A percentile compares a stretch with the other conserved stretches of the same genome.
Evolutionary conservation across 2,329 filamentous ascomycete species (phyloP).

Genomic region (Whalleya microplaca): DNA sequence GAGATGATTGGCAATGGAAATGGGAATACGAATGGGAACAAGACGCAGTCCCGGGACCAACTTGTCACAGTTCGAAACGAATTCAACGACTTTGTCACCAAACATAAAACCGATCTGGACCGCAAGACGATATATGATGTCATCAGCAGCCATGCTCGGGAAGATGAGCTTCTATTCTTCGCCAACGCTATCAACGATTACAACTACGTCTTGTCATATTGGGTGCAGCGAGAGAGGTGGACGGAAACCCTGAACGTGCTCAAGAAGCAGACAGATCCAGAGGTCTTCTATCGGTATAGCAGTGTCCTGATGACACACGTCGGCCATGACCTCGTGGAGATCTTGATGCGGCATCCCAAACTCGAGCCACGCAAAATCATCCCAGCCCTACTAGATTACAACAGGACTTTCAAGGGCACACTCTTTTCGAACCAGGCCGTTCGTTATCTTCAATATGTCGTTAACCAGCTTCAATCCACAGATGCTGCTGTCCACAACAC

Average conservation of each 20-base stretch:
- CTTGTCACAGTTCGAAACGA: constrained; percentile 73
- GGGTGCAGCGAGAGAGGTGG: constrained; percentile 96
- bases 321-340: constrained; percentile 85
- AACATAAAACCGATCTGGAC: constrained; percentile 86
- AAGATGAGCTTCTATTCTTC: constrained; percentile 90
- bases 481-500: constrained; percentile 95
- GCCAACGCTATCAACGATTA: constrained; percentile 88
- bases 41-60: constrained; percentile 72
- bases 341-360: constrained; percentile 88
- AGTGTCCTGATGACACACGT: constrained; percentile 94
- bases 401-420: constrained; percentile 71
- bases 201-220: constrained; percentile 94
- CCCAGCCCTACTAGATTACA: constrained; percentile 91
- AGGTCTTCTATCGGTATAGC: constrained; percentile 96
- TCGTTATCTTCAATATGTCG: constrained; percentile 89
- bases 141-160: constrained; percentile 91
- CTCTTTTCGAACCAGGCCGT: constrained; percentile 85
- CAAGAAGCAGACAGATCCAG: constrained; percentile 88
- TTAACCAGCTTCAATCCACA: constrained; percentile 80
- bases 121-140: constrained; percentile 93
- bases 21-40: constrained; percentile 67
- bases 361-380: constrained; percentile 87
- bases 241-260: constrained; percentile 82
- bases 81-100: constrained; percentile 85
- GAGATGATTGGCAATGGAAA: constrained; percentile 76